Percentiles rank a stretch among this genome's conserved stretches.
Conservation (phyloP, 345 rosid species). For the Salix brachista region DNA sequence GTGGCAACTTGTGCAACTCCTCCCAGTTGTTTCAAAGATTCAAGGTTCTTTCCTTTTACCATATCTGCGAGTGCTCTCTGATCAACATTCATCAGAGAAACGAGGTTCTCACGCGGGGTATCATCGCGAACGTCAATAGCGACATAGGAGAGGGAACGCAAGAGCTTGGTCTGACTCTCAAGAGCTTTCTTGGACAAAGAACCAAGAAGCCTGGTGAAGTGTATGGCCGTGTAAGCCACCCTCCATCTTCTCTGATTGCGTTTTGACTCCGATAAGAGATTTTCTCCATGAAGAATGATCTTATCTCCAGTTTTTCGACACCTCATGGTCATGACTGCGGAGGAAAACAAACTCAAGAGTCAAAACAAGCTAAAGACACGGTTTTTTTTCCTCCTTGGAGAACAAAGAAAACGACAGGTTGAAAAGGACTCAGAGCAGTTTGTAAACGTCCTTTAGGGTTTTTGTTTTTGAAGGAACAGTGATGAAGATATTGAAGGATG, state of each 20-base stretch:
- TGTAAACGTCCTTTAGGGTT: background rate
- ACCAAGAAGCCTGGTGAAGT: constrained; percentile 33
- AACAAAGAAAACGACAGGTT: background rate
- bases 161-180: constrained; percentile 4
- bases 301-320: background rate
- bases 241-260: constrained; percentile 15
- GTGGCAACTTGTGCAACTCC: constrained; percentile 22
- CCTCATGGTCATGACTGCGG: background rate
- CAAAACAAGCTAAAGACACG: too few species aligned
- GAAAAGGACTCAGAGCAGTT: background rate
- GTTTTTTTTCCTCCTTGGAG: too few species aligned
- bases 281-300: constrained; percentile 7
- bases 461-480: background rate
- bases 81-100: constrained; percentile 8
- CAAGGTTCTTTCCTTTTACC: constrained; percentile 19
- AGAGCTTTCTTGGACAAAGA: constrained; percentile 24
- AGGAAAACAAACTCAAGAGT: background rate
- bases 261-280: background rate
- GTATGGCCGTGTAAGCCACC: constrained; percentile 26
- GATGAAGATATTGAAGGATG: background rate
- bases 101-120: background rate
- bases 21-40: constrained; percentile 19
- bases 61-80: constrained; percentile 14
- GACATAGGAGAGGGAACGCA: constrained; percentile 25
- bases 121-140: constrained; percentile 15